A percentile compares a stretch with the other conserved stretches of the same genome.
Conservation (phyloP, 352 stramenopile species). For the Pythium plurisporium region DNA sequence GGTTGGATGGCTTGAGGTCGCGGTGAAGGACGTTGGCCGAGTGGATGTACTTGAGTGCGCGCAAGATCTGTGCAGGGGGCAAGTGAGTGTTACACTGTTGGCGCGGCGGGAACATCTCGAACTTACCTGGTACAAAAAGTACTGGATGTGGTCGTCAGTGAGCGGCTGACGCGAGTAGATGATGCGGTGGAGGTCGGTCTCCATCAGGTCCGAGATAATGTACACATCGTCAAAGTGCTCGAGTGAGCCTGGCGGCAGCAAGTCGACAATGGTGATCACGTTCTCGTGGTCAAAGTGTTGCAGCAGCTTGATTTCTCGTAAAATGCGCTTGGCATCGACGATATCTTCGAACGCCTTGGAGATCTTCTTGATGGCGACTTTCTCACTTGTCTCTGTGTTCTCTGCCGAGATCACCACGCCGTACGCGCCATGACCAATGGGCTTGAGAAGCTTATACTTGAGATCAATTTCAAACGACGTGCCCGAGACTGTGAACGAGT, state of each 20-base stretch:
- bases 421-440: conserved; percentile 93
- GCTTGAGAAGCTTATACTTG: conserved; percentile 94
- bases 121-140: conserved; percentile 93
- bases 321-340: conserved; percentile 98
- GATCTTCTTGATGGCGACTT: conserved; percentile 89
- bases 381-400: conserved; percentile 76
- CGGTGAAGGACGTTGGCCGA: conserved; percentile 93
- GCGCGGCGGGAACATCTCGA: too few species aligned
- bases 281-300: conserved; percentile 94
- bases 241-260: conserved; percentile 91
- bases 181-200: conserved; percentile 90
- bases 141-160: conserved; percentile 76
- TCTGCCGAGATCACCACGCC: conserved; percentile 90
- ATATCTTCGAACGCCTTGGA: conserved; percentile 95
- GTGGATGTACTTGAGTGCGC: conserved; percentile 93
- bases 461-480: conserved; percentile 90
- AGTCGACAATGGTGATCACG: conserved; percentile 91
- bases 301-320: conserved; percentile 95
- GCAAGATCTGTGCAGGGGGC: conserved; percentile 4
- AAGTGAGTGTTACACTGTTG: neutral
- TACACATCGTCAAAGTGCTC: conserved; percentile 95
- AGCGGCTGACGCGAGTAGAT: conserved; percentile 79
- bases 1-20: conserved; percentile 97
- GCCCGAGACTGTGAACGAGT: conserved; percentile 82
- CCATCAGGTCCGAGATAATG: conserved; percentile 94